phyloP scores from a whole-genome alignment of 768 basidiomycete genomes.

The Harrya chromipes region DNA sequence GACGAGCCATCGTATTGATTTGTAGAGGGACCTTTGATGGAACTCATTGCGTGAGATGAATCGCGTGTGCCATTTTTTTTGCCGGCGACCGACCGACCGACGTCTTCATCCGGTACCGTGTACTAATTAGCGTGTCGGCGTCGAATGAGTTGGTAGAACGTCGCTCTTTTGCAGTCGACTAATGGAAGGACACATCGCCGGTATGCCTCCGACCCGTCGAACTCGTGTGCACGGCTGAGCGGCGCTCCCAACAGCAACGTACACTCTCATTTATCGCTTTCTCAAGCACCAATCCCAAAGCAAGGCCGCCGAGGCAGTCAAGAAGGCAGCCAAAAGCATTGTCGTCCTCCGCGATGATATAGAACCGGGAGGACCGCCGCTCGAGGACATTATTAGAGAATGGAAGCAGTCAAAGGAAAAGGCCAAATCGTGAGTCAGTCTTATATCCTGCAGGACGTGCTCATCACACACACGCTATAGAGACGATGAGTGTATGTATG shows the following conservation, averaged over 20 bases:
- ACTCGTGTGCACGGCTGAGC: constrained; percentile 11
- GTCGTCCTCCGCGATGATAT: constrained; percentile 59
- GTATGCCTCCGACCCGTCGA: constrained; percentile 34
- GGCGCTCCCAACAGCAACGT: constrained; percentile 50
- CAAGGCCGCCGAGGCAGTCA: constrained; percentile 72
- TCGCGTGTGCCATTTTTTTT: neutral
- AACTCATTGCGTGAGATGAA: constrained; percentile 5
- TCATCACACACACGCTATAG: constrained; percentile 9
- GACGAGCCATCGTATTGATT: constrained; percentile 72
- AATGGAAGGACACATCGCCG: constrained; percentile 52
- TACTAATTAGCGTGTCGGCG: too few relatives aligned
- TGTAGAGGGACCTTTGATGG: constrained; percentile 77
- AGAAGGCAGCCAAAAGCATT: constrained; percentile 64
- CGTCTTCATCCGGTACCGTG: neutral
- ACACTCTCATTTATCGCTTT: constrained; percentile 74
- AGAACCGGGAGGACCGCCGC: constrained; percentile 43
- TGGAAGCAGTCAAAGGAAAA: constrained; percentile 48
- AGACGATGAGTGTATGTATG: constrained; percentile 23
- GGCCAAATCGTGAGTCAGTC: constrained; percentile 27
- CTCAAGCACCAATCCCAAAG: constrained; percentile 59
- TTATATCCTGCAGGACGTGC: neutral
- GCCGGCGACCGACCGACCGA: neutral
- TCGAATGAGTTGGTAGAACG: neutral
- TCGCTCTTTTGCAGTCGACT: neutral
- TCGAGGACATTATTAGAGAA: constrained; percentile 63